Evolutionary conservation across 2,329 filamentous ascomycete genomes (phyloP), one percentile per base, ranked within the genome.

Genomic region (Diaporthe sp.): DNA sequence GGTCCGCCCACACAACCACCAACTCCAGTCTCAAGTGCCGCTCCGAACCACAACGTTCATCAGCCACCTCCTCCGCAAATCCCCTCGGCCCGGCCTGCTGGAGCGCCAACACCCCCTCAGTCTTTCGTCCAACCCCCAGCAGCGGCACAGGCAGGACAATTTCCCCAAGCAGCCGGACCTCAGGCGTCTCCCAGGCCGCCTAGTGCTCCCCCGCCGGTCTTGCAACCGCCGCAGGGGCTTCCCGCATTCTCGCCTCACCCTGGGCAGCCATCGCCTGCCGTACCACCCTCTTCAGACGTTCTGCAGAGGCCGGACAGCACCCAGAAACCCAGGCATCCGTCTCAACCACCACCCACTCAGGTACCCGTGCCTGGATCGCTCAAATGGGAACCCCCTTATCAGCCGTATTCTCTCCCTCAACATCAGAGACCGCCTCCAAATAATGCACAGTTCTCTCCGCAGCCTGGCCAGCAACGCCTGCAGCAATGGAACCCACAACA

Each of bases 301-400:
- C 72, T 82, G 22, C 84, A 83, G 74, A 81, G 81, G 51, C 84
- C 83, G 17, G 84, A 84, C 34, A 78, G 74, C 22, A 68, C 81
- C 28, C 78, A 78, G 15, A 83, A 83, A 74, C 77, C 79, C n/a
- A 81, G 80, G 74, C 82, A 80, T 3, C 79, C 77, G 9, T 69
- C 76, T 42, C 77, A 74, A 42, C 73, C 78, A 15, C 67, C 75
- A 15, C 77, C 79, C 37, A 77, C 80, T 39, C 81, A 81, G 69
- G 76, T 79, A 15, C 79, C 79, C 25, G 80, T 81, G 49, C 78
- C 84, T 59, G 80, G 80, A 9, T 79, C 82, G 19, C 77, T 85
- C 39, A 85, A 85, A 78, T 86, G 84, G 85, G 84, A 87, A 75
- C 84, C 85, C 15, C 84, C 81, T 6, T 86, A 86, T 75, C 83